Percentiles rank a stretch among this genome's conserved stretches.
Conservation (phyloP, 306 rosid species). For the Medicago arabica region DNA sequence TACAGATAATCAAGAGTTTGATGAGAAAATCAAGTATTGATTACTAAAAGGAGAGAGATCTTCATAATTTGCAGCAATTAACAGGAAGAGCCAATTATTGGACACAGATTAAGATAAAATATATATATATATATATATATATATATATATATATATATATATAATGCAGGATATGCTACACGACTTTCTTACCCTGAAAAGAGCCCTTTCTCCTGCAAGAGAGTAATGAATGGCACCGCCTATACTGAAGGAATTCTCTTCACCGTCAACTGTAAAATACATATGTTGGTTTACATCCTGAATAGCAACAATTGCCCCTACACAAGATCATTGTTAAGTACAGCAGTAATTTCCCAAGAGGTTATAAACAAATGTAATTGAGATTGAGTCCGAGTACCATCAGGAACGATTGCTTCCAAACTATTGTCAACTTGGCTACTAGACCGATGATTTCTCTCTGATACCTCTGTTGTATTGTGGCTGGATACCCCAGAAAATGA, state of each 20-base stretch:
- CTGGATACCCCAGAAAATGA: slow-evolving; percentile 62
- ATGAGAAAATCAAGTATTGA: slow-evolving; percentile 4
- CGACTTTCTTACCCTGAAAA: slow-evolving; percentile 76
- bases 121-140: too few relatives aligned
- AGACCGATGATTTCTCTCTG: slow-evolving; percentile 48
- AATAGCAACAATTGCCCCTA: slow-evolving; percentile 92
- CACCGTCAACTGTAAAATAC: slow-evolving; percentile 83
- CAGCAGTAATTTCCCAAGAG: slow-evolving; percentile 44
- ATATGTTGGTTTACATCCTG: slow-evolving; percentile 87
- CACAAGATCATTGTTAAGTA: slow-evolving; percentile 46
- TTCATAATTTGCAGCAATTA: slow-evolving; percentile 30
- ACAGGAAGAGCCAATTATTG: slow-evolving; percentile 15
- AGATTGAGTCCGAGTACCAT: slow-evolving; percentile 60
- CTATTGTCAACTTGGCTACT: slow-evolving; percentile 46
- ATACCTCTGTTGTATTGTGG: slow-evolving; percentile 46
- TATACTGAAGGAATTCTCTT: slow-evolving; percentile 58
- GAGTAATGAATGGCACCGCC: slow-evolving; percentile 85
- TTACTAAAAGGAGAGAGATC: not conserved
- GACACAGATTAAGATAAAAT: not conserved
- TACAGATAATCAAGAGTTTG: slow-evolving; percentile 24
- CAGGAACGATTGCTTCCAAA: slow-evolving; percentile 70
- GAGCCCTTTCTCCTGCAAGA: slow-evolving; percentile 89
- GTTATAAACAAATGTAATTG: slow-evolving; percentile 38
- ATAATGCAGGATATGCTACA: slow-evolving; percentile 8
- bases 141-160: too few relatives aligned